phyloP scores from a whole-genome alignment of 495 filamentous ascomycete genomes.

The Daldinia decipiens region DNA sequence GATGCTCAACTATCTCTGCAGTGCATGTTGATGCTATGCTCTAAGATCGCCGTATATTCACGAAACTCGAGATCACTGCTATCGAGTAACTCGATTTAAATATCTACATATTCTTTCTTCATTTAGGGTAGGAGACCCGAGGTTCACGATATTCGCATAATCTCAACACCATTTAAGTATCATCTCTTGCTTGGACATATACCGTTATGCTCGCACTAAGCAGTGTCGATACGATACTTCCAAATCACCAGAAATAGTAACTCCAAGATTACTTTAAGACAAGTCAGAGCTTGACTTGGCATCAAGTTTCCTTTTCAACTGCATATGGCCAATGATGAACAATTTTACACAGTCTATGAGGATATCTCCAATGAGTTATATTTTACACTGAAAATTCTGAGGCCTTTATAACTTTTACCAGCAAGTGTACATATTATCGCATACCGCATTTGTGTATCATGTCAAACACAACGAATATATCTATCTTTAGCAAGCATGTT shows the following conservation, averaged over 20 bases:
- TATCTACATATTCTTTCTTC: background rate
- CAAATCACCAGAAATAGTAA: background rate
- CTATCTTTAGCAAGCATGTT: conserved; percentile 7
- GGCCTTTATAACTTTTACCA: conserved; percentile 37
- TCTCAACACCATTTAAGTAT: background rate
- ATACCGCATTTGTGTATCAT: background rate
- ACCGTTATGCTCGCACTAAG: conserved; percentile 10
- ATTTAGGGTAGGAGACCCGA: background rate
- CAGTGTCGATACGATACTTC: background rate
- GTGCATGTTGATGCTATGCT: background rate
- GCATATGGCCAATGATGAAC: conserved; percentile 46
- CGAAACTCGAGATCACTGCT: background rate
- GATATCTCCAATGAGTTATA: conserved; percentile 45
- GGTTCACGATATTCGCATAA: background rate
- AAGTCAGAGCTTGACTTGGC: background rate
- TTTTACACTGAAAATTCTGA: conserved; percentile 54
- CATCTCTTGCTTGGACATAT: background rate
- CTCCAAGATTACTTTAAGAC: background rate
- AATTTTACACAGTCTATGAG: conserved; percentile 48
- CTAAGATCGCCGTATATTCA: background rate
- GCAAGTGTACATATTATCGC: background rate
- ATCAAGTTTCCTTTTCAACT: background rate
- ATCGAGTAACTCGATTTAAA: background rate
- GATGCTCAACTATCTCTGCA: background rate
- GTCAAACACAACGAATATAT: background rate